Base-by-base conservation (phyloP, 2,329 filamentous ascomycete species). In the Diatrype stigma region DNA sequence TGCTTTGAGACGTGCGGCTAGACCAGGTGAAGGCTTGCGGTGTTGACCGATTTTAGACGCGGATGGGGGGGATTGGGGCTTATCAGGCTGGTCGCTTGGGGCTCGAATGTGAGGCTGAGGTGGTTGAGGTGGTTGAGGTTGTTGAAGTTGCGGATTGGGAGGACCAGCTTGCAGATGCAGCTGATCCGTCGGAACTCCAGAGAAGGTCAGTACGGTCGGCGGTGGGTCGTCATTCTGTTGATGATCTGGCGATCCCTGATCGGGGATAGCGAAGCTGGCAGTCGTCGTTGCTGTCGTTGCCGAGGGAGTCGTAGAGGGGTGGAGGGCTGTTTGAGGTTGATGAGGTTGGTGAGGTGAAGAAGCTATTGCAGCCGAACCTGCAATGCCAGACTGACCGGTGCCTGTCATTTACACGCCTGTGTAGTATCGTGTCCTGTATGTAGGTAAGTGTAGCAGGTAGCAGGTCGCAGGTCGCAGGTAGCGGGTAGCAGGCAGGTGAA, bases 1-100 rank as follows among this genome's bases (percentile, higher is more conserved):
- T 40, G 83, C 83, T 63, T 83, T 85, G 50, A 86, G 75, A 63
- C 83, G 80, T 53, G 82, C 82, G 58, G 83, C 82, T 47, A 86
- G 72, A 37, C 83, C 83, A 38, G 83, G 83, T 11, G 82, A 85
- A 2, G 83, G 80, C 65, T 82, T 85, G 60, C 82, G 80, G 46
- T 67, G 63, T 56, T 67, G 65, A 46, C 59, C 56, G 50, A 62
- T 52, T 50, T 60, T 53, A n/a, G n/a, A n/a, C n/a, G n/a, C n/a
- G n/a, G n/a, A n/a, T n/a, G n/a, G n/a, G n/a, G n/a, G n/a, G 51
- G 66, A 42, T 53, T 61, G 66, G 51, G 11, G 40, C 2, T 44
- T 44, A 28, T 44, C 40, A 10, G 40, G 21, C 10, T 40, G 12
- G 26, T 28, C 22, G 22, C 21, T 28, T 28, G 22, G 22, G 12